A percentile compares a stretch with the other conserved stretches of the same genome.
Conservation (phyloP, 139 green algal genomes). For the Bryopsis sp. region DNA sequence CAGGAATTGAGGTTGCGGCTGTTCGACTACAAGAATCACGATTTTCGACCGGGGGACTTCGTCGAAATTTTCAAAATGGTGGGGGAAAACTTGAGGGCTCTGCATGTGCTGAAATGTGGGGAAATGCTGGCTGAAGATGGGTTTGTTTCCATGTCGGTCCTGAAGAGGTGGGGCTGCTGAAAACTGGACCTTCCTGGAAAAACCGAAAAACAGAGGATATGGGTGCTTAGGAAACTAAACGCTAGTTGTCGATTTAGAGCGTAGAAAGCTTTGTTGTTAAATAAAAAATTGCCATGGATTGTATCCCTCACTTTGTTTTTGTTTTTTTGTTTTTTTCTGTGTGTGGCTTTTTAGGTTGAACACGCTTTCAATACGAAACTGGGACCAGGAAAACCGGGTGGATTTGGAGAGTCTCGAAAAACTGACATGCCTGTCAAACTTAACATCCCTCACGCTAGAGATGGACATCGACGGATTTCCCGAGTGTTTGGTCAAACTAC, state of each 20-base stretch:
- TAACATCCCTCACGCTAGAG: neutral
- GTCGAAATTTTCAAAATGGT: neutral
- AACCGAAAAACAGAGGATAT: too few relatives aligned
- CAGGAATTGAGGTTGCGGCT: neutral
- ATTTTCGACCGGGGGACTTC: constrained; percentile 1
- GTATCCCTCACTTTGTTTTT: too few relatives aligned
- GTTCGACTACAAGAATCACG: neutral
- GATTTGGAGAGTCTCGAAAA: neutral
- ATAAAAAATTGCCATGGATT: too few relatives aligned
- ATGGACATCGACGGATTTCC: neutral
- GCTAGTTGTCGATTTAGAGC: too few relatives aligned
- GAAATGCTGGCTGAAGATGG: neutral
- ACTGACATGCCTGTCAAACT: neutral
- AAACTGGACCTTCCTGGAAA: too few relatives aligned
- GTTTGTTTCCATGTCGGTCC: neutral
- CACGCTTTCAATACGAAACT: neutral
- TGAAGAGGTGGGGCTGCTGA: too few relatives aligned
- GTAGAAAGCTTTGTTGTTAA: too few relatives aligned
- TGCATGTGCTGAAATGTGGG: neutral
- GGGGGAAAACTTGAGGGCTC: neutral
- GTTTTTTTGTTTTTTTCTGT: too few relatives aligned
- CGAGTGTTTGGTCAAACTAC: neutral
- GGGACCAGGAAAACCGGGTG: neutral
- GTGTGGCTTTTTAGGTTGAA: too few relatives aligned
- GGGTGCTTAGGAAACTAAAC: too few relatives aligned